These are phyloP conservation scores for Naganishia sp. DNA, from an alignment of 1,284 basidiomycete genomes.

Conservation along the genomic window DNA sequence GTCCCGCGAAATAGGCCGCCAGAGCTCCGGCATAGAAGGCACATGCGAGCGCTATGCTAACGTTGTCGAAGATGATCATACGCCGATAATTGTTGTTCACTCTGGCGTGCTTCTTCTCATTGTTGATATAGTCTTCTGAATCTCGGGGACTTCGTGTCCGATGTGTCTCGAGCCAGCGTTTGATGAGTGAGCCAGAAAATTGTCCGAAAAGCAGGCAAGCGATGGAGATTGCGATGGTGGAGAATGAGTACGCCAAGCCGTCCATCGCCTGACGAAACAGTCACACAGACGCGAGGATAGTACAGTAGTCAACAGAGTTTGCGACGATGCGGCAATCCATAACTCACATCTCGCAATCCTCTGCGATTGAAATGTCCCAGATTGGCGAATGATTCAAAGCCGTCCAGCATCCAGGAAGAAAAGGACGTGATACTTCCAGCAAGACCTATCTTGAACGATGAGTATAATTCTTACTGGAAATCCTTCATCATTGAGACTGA, in stretches of 20 bases:
- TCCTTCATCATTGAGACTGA: slow-evolving; percentile 43
- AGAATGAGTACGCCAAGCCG: slow-evolving; percentile 75
- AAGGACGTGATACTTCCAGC: slow-evolving; percentile 97
- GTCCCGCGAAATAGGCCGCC: slow-evolving; percentile 73
- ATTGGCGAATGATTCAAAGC: slow-evolving; percentile 86
- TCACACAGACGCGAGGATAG: slow-evolving; percentile 11
- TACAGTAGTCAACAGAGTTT: neutral
- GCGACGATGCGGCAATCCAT: neutral
- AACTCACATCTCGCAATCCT: slow-evolving; percentile 75
- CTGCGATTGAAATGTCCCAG: slow-evolving; percentile 61
- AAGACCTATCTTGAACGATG: slow-evolving; percentile 63
- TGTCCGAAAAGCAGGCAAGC: slow-evolving; percentile 45
- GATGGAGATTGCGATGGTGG: slow-evolving; percentile 73
- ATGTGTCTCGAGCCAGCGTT: slow-evolving; percentile 41
- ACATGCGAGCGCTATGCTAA: slow-evolving; percentile 47
- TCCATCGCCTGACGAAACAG: slow-evolving; percentile 68
- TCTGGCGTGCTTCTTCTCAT: slow-evolving; percentile 18
- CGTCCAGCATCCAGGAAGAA: slow-evolving; percentile 88
- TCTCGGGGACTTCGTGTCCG: neutral
- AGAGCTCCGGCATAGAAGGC: slow-evolving; percentile 59
- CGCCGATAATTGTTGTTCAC: slow-evolving; percentile 5
- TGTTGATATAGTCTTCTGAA: neutral
- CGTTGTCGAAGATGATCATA: slow-evolving; percentile 43
- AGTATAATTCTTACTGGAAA: neutral
- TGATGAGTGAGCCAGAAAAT: slow-evolving; percentile 45